Conservation (phyloP, 257 asterid species). For the Forsythia suspensa region DNA sequence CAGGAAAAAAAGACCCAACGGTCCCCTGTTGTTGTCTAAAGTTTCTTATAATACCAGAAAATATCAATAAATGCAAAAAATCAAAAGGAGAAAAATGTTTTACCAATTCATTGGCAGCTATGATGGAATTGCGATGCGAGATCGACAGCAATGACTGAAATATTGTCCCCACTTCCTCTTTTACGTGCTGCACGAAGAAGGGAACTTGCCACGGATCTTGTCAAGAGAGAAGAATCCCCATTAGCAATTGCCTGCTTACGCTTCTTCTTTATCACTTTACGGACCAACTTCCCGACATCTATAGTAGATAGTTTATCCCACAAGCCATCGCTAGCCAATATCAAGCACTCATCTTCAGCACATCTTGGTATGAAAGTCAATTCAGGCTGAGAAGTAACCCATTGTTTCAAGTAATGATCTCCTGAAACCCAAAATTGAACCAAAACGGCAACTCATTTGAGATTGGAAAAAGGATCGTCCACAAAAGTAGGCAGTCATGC, state of each 20-base stretch:
- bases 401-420: constrained; percentile 11
- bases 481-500: no score
- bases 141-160: background rate
- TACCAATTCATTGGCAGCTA: background rate
- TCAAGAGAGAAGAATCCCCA: background rate
- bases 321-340: constrained; percentile 25
- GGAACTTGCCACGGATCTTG: background rate
- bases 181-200: background rate
- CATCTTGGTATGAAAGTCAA: background rate
- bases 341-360: constrained; percentile 16
- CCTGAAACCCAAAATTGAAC: constrained; percentile 7
- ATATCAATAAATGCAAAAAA: no score
- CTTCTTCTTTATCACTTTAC: background rate
- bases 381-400: constrained; percentile 6
- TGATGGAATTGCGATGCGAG: background rate
- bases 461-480: background rate
- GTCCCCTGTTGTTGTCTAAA: background rate
- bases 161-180: background rate
- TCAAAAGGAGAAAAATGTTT: background rate
- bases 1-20: background rate
- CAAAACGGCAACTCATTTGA: background rate
- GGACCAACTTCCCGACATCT: constrained; percentile 17
- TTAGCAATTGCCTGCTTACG: background rate
- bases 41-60: no score
- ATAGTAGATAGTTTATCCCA: constrained; percentile 22